Conservation (phyloP, 2,329 filamentous ascomycete genomes). For the Xylaria arbuscula region DNA sequence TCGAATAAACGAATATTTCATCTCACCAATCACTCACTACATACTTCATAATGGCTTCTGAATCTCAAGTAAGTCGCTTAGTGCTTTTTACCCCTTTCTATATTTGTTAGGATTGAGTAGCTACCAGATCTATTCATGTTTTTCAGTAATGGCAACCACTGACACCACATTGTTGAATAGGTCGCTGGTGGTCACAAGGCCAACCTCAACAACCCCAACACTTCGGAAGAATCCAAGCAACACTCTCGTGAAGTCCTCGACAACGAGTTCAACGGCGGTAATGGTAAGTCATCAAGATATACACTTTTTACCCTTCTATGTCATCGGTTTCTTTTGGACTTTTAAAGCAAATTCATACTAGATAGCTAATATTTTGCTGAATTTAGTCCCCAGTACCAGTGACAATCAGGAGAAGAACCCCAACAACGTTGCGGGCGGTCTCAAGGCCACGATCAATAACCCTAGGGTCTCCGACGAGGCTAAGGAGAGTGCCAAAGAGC, state of each 20-base stretch:
- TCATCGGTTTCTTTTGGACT: not conserved
- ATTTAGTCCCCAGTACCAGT: slow-evolving; percentile 47
- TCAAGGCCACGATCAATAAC: slow-evolving; percentile 66
- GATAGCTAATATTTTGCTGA: slow-evolving; percentile 8
- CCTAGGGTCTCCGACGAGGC: slow-evolving; percentile 67
- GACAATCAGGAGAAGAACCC: slow-evolving; percentile 61
- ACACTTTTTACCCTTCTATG: not conserved
- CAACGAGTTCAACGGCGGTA: slow-evolving; percentile 59
- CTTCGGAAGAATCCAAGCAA: slow-evolving; percentile 65
- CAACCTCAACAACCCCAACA: slow-evolving; percentile 67
- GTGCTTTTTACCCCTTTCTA: not conserved
- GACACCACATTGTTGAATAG: not conserved
- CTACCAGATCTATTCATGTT: not conserved
- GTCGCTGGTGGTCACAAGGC: slow-evolving; percentile 69
- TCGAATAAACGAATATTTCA: not conserved
- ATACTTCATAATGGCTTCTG: slow-evolving; percentile 57
- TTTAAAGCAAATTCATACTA: not conserved
- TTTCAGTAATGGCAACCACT: not conserved
- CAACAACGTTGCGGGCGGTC: slow-evolving; percentile 63
- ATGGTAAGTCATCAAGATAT: slow-evolving; percentile 45
- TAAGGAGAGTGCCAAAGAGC: slow-evolving; percentile 65
- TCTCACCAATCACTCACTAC: not conserved
- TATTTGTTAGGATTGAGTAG: too few species aligned
- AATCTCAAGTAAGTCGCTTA: slow-evolving; percentile 54
- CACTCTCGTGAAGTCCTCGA: slow-evolving; percentile 65